phyloP scores from a whole-genome alignment of 768 basidiomycete species.

The Rhodotorula taiwanensis region DNA sequence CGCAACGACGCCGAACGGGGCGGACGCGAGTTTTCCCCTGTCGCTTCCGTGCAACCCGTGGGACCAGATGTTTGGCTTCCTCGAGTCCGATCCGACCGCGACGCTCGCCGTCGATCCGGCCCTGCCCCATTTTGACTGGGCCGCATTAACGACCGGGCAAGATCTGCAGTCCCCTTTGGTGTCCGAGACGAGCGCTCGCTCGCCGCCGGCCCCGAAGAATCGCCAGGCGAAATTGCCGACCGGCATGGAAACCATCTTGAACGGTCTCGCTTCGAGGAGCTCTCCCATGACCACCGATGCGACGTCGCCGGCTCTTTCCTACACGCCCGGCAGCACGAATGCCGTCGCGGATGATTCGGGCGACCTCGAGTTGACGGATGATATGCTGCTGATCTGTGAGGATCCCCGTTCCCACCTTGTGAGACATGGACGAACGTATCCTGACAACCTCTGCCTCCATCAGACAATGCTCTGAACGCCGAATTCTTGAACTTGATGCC shows the following conservation, averaged over 20 bases:
- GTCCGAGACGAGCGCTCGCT: no score
- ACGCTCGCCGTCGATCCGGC: not conserved
- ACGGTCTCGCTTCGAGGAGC: no score
- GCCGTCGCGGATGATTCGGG: no score
- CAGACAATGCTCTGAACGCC: not conserved
- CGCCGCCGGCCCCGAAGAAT: not conserved
- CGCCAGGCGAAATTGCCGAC: not conserved
- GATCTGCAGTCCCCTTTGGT: no score
- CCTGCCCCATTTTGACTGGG: not conserved
- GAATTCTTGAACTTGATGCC: not conserved
- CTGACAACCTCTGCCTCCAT: no score
- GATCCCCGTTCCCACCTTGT: no score
- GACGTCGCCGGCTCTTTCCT: not conserved
- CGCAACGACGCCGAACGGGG: no score
- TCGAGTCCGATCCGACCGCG: not conserved
- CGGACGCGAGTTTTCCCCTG: not conserved
- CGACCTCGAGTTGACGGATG: not conserved
- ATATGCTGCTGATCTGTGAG: not conserved
- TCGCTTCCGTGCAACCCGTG: not conserved
- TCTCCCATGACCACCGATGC: not conserved
- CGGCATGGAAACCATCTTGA: no score
- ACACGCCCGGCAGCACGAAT: no score
- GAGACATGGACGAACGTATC: no score
- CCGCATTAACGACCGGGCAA: not conserved
- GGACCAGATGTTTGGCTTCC: not conserved